Conservation (phyloP, 2,329 filamentous ascomycete genomes). For the Colletotrichum plurivorum region DNA sequence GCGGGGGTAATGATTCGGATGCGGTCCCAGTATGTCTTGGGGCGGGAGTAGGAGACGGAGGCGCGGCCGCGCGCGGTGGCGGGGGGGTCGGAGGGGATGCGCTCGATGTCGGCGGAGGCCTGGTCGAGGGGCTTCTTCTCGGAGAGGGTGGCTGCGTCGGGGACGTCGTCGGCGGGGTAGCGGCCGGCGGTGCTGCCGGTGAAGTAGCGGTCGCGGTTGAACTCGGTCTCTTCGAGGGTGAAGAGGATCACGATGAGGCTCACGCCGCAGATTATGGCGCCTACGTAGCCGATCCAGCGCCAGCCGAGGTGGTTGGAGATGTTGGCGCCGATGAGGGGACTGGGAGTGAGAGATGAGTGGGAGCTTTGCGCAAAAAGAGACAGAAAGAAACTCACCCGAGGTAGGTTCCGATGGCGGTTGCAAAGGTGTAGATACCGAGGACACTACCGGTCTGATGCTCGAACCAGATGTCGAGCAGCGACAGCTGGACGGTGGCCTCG, state of each 20-base stretch:
- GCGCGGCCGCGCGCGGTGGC: constrained; percentile 42
- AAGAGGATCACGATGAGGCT: constrained; percentile 65
- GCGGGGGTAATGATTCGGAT: constrained; percentile 70
- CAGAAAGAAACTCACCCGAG: constrained; percentile 52
- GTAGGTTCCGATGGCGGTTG: constrained; percentile 70
- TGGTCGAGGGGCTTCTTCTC: constrained; percentile 38
- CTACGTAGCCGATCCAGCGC: constrained; percentile 69
- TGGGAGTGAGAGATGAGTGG: not conserved
- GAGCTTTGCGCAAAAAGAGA: not conserved
- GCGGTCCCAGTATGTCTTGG: constrained; percentile 67
- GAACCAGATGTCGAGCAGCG: constrained; percentile 70
- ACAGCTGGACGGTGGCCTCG: constrained; percentile 70
- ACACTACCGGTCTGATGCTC: constrained; percentile 69
- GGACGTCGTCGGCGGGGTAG: constrained; percentile 36
- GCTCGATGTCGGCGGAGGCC: constrained; percentile 34
- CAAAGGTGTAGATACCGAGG: constrained; percentile 68
- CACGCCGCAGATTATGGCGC: constrained; percentile 62
- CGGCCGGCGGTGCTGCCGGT: constrained; percentile 43
- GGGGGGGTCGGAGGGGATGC: constrained; percentile 34
- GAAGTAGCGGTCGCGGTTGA: constrained; percentile 58
- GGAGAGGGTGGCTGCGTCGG: constrained; percentile 14
- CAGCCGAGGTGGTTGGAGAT: constrained; percentile 64
- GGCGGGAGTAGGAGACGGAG: constrained; percentile 46
- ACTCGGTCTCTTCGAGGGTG: constrained; percentile 66
- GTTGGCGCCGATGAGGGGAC: constrained; percentile 65